Conservation (phyloP, 768 basidiomycete genomes). For the Auricularia cornea region DNA sequence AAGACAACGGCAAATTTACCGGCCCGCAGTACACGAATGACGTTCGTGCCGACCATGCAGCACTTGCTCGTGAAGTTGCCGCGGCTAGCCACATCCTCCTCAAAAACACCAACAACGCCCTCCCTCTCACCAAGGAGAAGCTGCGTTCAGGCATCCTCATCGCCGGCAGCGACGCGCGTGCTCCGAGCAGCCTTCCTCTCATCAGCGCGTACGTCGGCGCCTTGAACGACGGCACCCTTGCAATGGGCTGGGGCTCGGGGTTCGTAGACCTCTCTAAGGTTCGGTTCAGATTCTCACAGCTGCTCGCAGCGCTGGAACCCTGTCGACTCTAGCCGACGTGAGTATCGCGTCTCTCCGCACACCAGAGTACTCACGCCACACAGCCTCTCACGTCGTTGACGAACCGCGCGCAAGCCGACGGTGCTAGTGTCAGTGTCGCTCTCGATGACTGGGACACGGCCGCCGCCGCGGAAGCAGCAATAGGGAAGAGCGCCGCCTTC, state of each 20-base stretch:
- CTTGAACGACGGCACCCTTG: constrained; percentile 3
- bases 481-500: constrained; percentile 12
- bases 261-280: background rate
- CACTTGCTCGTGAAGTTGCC: constrained; percentile 28
- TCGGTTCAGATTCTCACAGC: too few species aligned
- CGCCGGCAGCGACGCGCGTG: constrained; percentile 4
- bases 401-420: background rate
- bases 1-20: constrained; percentile 17
- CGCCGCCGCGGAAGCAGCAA: constrained; percentile 9
- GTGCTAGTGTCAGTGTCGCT: background rate
- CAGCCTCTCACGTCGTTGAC: constrained; percentile 14
- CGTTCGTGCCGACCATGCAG: constrained; percentile 21
- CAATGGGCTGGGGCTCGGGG: constrained; percentile 4
- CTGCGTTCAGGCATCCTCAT: constrained; percentile 5
- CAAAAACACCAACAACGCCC: constrained; percentile 25
- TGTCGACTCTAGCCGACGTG: constrained; percentile 72
- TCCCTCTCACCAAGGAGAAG: constrained; percentile 18
- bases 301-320: constrained; percentile 48
- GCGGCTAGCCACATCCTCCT: constrained; percentile 29
- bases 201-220: background rate
- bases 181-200: background rate
- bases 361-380: constrained; percentile 9
- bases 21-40: constrained; percentile 9
- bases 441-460: constrained; percentile 9
- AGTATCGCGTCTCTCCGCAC: constrained; percentile 14